Conservation (phyloP, 2,329 filamentous ascomycete species). For the Chaetoscypha palmicola region DNA sequence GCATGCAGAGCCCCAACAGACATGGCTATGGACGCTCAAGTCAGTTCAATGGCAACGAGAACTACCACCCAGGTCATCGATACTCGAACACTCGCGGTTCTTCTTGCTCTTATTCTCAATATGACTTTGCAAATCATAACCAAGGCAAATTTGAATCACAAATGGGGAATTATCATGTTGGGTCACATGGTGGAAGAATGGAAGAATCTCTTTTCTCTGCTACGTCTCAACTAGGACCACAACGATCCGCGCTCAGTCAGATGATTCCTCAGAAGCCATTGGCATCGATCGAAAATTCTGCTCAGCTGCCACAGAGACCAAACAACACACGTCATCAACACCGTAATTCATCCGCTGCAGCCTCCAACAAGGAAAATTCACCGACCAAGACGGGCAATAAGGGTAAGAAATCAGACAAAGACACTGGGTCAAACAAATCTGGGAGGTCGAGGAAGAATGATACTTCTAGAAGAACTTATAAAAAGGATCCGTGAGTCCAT, state of each 20-base stretch:
- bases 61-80: neutral
- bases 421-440: neutral
- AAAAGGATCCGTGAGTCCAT: too few species aligned
- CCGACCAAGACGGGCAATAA: conserved; percentile 4
- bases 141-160: neutral
- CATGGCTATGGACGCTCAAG: neutral
- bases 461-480: too few species aligned
- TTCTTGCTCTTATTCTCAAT: neutral
- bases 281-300: neutral
- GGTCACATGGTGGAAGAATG: neutral
- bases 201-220: neutral
- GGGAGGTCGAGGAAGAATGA: neutral
- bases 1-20: conserved; percentile 5
- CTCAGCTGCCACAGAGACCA: neutral
- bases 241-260: neutral
- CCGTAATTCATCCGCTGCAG: neutral
- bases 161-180: neutral
- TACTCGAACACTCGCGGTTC: neutral
- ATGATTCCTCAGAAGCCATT: neutral
- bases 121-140: neutral
- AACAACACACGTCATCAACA: neutral
- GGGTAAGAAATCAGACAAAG: neutral
- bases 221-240: neutral
- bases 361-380: conserved; percentile 5
- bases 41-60: neutral